Conservation (phyloP, 2,329 filamentous ascomycete species). For the Phymatotrichopsis omnivora region DNA sequence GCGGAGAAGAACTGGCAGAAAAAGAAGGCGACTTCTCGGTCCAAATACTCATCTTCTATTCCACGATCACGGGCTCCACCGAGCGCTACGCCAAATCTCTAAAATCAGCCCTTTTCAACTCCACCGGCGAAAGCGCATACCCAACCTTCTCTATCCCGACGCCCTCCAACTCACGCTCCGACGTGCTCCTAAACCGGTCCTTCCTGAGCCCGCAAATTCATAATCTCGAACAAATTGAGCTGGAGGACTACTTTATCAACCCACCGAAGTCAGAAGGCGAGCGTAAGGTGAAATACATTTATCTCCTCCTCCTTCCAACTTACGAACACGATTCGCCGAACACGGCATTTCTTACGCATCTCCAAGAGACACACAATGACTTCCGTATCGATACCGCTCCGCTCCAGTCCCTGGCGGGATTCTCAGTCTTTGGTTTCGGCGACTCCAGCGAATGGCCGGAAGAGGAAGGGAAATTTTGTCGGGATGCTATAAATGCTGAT, state of each 20-base stretch:
- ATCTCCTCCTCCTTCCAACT: constrained; percentile 73
- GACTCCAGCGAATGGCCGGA: constrained; percentile 87
- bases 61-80: constrained; percentile 75
- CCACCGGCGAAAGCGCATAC: constrained; percentile 23
- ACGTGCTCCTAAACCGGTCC: constrained; percentile 29
- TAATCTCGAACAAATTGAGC: constrained; percentile 77
- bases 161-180: constrained; percentile 21
- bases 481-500: constrained; percentile 81
- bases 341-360: constrained; percentile 73
- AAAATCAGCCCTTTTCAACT: constrained; percentile 48
- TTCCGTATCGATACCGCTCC: constrained; percentile 90
- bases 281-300: constrained; percentile 56
- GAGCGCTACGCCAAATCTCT: constrained; percentile 46
- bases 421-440: constrained; percentile 88
- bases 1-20: constrained; percentile 5
- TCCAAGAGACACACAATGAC: constrained; percentile 89
- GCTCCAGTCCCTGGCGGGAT: constrained; percentile 65
- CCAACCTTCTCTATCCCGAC: constrained; percentile 24
- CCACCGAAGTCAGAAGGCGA: constrained; percentile 51
- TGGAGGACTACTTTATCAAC: constrained; percentile 83
- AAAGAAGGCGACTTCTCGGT: constrained; percentile 36
- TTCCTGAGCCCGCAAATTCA: constrained; percentile 54
- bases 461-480: constrained; percentile 83
- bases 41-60: constrained; percentile 76
- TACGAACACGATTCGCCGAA: constrained; percentile 94